phyloP scores from a whole-genome alignment of 2,329 filamentous ascomycete genomes.

The Pseudogymnoascus sp. region DNA sequence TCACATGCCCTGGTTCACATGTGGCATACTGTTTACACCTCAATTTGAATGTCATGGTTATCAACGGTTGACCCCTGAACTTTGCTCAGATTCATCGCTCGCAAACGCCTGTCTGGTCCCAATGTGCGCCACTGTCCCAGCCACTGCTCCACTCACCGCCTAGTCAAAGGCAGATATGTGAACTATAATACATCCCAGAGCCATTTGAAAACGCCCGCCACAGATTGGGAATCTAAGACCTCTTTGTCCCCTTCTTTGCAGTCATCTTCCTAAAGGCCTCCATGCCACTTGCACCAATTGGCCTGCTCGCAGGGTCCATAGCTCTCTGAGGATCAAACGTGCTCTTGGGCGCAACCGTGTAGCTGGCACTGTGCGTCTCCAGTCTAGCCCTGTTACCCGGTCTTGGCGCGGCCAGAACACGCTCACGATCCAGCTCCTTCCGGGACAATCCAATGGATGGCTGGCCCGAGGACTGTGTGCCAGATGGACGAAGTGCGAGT shows the following conservation, averaged over 20 bases:
- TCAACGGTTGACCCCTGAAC: not conserved
- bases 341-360: constrained; percentile 38
- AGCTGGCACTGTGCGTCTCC: constrained; percentile 28
- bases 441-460: constrained; percentile 20
- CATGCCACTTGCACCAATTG: constrained; percentile 54
- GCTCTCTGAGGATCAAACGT: constrained; percentile 47
- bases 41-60: not conserved
- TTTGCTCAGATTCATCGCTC: not conserved
- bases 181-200: constrained; percentile 5
- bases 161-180: not conserved
- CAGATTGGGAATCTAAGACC: constrained; percentile 10
- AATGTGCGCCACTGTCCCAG: constrained; percentile 2
- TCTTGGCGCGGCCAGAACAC: constrained; percentile 44
- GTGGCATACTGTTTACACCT: not conserved
- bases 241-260: constrained; percentile 50
- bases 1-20: not conserved
- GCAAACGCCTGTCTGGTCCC: not conserved
- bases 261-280: constrained; percentile 61
- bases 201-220: not conserved
- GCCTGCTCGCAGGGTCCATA: constrained; percentile 42
- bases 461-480: constrained; percentile 24
- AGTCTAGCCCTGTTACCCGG: constrained; percentile 47
- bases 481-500: constrained; percentile 28
- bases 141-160: not conserved
- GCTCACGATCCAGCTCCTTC: constrained; percentile 42